These are phyloP conservation scores for Corinectria fuckeliana DNA, from an alignment of 2,329 filamentous ascomycete genomes.

Conservation along the genomic window DNA sequence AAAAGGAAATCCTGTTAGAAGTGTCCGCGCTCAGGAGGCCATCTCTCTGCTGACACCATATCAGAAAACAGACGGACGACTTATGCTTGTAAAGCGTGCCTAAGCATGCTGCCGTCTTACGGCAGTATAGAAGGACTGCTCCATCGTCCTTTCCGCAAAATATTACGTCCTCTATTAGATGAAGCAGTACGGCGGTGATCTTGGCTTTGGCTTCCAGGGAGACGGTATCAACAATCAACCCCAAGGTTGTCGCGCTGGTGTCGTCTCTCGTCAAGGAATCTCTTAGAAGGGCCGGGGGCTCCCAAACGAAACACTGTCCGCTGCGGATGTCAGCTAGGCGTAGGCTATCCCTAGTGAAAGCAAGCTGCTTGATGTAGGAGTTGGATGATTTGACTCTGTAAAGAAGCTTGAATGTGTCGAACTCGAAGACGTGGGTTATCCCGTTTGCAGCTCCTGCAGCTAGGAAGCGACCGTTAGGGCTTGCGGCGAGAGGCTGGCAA, in stretches of 20 bases:
- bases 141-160: slow-evolving; percentile 48
- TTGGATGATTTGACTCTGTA: slow-evolving; percentile 19
- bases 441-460: slow-evolving; percentile 35
- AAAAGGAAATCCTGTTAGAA: slow-evolving; percentile 35
- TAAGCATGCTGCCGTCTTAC: slow-evolving; percentile 23
- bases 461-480: slow-evolving; percentile 40
- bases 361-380: slow-evolving; percentile 40
- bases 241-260: slow-evolving; percentile 32
- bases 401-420: slow-evolving; percentile 36
- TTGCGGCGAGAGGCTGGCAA: slow-evolving; percentile 41
- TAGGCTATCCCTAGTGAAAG: slow-evolving; percentile 42
- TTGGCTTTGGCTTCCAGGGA: slow-evolving; percentile 33
- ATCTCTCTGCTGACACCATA: slow-evolving; percentile 33
- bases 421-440: slow-evolving; percentile 40
- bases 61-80: slow-evolving; percentile 36
- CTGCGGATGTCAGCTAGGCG: slow-evolving; percentile 45
- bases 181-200: slow-evolving; percentile 40
- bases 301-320: slow-evolving; percentile 46
- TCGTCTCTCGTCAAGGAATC: slow-evolving; percentile 37
- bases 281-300: slow-evolving; percentile 39
- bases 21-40: slow-evolving; percentile 39
- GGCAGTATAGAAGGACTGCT: slow-evolving; percentile 40
- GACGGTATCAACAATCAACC: slow-evolving; percentile 31
- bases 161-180: slow-evolving; percentile 33
- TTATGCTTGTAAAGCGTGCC: slow-evolving; percentile 40